Conservation (phyloP, 805 yeast genomes). For the Monosporozyma aquatica region DNA sequence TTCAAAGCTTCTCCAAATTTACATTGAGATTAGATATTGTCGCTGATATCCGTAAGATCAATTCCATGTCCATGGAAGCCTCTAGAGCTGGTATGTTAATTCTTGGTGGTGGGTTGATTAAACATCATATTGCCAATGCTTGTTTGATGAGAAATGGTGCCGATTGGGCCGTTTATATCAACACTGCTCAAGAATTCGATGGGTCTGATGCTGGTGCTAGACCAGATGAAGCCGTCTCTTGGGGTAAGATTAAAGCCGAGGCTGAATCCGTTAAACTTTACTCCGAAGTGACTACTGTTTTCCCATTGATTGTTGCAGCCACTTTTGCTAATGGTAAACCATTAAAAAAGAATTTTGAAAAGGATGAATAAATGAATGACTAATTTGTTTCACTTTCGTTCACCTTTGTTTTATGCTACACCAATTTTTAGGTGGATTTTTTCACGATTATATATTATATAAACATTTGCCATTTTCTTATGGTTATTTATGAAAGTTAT, state of each 20-base stretch:
- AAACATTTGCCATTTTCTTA: too few relatives aligned
- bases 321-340: slow-evolving; percentile 67
- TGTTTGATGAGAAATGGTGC: slow-evolving; percentile 99
- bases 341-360: slow-evolving; percentile 2
- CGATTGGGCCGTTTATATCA: slow-evolving; percentile 92
- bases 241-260: slow-evolving; percentile 97
- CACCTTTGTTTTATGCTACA: not conserved
- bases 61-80: slow-evolving; percentile 93
- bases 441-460: too few relatives aligned
- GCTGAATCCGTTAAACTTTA: slow-evolving; percentile 88
- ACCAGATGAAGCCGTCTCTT: slow-evolving; percentile 96
- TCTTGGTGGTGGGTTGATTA: slow-evolving; percentile 91
- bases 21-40: slow-evolving; percentile 85
- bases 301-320: slow-evolving; percentile 95
- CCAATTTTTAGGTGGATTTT: too few relatives aligned
- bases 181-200: slow-evolving; percentile 97
- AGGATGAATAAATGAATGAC: not conserved
- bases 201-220: slow-evolving; percentile 99
- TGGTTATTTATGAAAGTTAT: too few relatives aligned
- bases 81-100: slow-evolving; percentile 90
- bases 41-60: slow-evolving; percentile 83
- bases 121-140: slow-evolving; percentile 96
- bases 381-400: not conserved
- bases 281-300: slow-evolving; percentile 89
- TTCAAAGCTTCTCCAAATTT: slow-evolving; percentile 89